Evolutionary conservation across 352 stramenopile genomes (phyloP).

Genomic region (Phytophthora boehmeriae): DNA sequence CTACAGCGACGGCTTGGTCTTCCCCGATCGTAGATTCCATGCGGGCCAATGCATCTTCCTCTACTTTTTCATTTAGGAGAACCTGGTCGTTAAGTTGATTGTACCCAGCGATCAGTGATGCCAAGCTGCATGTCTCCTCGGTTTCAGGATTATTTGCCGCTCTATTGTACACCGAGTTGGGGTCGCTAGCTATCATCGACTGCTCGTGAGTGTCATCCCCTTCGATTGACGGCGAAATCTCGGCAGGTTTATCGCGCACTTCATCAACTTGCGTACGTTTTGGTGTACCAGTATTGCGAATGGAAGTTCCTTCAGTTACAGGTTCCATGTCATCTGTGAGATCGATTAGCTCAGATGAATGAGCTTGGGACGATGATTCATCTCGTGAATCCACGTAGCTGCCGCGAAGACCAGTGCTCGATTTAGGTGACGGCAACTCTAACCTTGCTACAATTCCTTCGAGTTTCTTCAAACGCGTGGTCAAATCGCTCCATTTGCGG

Average conservation of each 20-base stretch:
- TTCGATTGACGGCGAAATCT: not conserved
- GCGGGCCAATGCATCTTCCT: constrained; percentile 31
- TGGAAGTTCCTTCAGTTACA: not conserved
- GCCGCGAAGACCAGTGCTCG: not conserved
- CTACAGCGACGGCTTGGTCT: constrained; percentile 29
- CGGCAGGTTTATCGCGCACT: not conserved
- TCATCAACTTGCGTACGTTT: not conserved
- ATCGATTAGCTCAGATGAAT: constrained; percentile 16
- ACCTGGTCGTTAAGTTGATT: constrained; percentile 45
- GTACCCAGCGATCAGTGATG: constrained; percentile 31
- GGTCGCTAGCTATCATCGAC: not conserved
- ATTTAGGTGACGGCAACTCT: constrained; percentile 3
- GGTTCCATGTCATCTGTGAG: constrained; percentile 24
- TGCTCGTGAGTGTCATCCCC: not conserved
- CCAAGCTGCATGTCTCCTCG: not conserved
- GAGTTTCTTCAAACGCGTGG: constrained; percentile 16
- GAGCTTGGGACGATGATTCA: not conserved
- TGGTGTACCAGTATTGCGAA: not conserved
- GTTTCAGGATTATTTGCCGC: not conserved
- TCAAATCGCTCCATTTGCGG: constrained; percentile 19
- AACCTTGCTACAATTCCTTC: constrained; percentile 23
- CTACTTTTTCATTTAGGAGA: constrained; percentile 44
- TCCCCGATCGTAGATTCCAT: constrained; percentile 25
- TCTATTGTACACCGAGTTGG: not conserved
- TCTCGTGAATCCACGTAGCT: constrained; percentile 2